These are phyloP conservation scores for Acacia concinna DNA, from an alignment of 331 rosid species.

Conservation along the genomic window DNA sequence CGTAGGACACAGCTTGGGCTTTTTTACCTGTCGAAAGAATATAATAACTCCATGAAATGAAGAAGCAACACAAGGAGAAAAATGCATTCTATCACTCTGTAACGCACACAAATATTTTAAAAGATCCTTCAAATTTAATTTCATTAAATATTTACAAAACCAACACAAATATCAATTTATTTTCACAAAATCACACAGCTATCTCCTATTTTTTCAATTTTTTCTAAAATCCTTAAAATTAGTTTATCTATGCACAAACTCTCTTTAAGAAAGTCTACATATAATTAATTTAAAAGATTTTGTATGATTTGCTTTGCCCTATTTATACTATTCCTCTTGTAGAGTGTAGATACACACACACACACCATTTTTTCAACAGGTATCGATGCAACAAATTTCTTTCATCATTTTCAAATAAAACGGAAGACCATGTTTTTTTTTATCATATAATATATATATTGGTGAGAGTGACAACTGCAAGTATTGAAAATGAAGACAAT, in stretches of 20 bases:
- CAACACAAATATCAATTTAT: too few species aligned
- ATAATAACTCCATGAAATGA: background rate
- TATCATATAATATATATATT: background rate
- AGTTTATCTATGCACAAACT: background rate
- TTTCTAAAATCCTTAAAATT: background rate
- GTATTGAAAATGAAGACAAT: background rate
- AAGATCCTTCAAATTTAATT: background rate
- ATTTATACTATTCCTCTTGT: background rate
- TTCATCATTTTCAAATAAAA: background rate
- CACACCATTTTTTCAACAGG: background rate
- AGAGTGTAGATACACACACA: background rate
- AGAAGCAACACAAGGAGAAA: background rate
- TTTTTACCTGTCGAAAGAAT: slow-evolving; percentile 39
- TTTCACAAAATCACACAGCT: background rate
- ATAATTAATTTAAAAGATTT: background rate
- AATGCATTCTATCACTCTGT: background rate
- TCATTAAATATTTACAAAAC: background rate
- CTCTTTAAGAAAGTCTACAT: background rate
- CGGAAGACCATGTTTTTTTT: background rate
- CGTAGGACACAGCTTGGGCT: slow-evolving; percentile 55
- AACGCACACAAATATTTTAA: too few species aligned
- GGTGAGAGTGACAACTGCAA: background rate
- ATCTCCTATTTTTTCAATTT: background rate
- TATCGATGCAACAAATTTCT: background rate
- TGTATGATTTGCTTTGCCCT: background rate